Conservation (phyloP, 31 red algal genomes). For the Odonthalia washingtoniensis region DNA sequence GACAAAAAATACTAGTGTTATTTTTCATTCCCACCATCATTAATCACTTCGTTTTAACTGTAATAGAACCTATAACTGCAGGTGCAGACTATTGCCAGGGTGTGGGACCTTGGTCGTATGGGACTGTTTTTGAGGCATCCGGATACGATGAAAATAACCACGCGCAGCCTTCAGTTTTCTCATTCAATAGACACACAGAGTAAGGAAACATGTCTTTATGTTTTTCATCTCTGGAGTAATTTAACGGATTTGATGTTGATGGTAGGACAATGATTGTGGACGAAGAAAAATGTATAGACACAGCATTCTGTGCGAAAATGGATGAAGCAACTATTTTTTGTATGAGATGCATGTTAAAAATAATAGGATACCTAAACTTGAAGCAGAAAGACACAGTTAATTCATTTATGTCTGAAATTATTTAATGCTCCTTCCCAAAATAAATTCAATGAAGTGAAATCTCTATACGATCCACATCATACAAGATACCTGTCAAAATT, state of each 20-base stretch:
- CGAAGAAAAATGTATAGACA: too few species aligned
- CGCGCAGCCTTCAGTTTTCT: too few species aligned
- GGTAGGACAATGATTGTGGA: too few species aligned
- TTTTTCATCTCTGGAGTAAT: too few species aligned
- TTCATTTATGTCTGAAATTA: neutral
- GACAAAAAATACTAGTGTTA: neutral
- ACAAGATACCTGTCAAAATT: constrained; percentile 18
- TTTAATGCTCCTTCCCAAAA: neutral
- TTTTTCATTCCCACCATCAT: neutral
- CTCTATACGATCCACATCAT: neutral
- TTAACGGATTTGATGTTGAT: too few species aligned
- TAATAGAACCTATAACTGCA: constrained; percentile 2
- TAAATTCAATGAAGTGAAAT: too few species aligned
- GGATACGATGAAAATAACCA: too few species aligned
- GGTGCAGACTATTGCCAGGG: neutral
- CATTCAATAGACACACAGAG: constrained; percentile 35
- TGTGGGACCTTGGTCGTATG: neutral
- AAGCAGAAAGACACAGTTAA: too few species aligned
- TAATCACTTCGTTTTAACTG: neutral
- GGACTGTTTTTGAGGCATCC: neutral
- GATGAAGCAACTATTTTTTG: too few species aligned
- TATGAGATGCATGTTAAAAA: too few species aligned
- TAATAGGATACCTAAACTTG: too few species aligned
- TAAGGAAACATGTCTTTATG: constrained; percentile 26
- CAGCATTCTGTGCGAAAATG: too few species aligned